phyloP scores from a whole-genome alignment of 768 basidiomycete genomes.

The Mycena pura region DNA sequence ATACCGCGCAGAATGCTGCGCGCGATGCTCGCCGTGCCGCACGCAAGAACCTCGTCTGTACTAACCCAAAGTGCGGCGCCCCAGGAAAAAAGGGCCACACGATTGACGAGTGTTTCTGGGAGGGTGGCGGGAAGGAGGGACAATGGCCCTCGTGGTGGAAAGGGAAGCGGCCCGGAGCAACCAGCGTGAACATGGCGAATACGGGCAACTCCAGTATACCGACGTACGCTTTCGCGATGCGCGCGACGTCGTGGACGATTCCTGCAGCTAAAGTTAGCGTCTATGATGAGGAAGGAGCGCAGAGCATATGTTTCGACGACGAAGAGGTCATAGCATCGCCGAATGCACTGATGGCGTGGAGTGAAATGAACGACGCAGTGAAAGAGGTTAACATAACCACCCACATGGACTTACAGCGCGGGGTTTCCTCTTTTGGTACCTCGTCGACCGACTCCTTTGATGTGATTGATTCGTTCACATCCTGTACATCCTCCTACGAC shows the following conservation, averaged over 20 bases:
- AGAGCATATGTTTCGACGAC: neutral
- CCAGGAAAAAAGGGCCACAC: neutral
- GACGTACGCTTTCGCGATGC: no score
- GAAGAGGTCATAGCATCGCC: slow-evolving; percentile 9
- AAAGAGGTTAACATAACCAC: no score
- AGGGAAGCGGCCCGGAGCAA: neutral
- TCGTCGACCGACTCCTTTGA: no score
- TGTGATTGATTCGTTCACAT: no score
- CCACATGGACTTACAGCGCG: no score
- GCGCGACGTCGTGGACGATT: slow-evolving; percentile 5
- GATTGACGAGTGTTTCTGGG: slow-evolving; percentile 14
- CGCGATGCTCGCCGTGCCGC: slow-evolving; percentile 5
- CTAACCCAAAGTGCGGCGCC: neutral
- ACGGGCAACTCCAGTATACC: no score
- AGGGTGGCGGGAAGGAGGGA: slow-evolving; percentile 18
- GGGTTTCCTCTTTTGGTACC: no score
- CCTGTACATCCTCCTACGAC: no score
- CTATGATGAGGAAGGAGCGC: neutral
- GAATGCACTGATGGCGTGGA: slow-evolving; percentile 2
- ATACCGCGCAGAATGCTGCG: no score
- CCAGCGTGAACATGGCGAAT: neutral
- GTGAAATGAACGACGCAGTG: no score
- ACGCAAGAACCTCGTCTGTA: slow-evolving; percentile 3
- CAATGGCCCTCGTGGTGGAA: slow-evolving; percentile 17
- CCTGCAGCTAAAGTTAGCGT: neutral